Percentiles rank a stretch among this genome's conserved stretches.
Conservation (phyloP, 2,329 filamentous ascomycete species). For the Alternaria panax region DNA sequence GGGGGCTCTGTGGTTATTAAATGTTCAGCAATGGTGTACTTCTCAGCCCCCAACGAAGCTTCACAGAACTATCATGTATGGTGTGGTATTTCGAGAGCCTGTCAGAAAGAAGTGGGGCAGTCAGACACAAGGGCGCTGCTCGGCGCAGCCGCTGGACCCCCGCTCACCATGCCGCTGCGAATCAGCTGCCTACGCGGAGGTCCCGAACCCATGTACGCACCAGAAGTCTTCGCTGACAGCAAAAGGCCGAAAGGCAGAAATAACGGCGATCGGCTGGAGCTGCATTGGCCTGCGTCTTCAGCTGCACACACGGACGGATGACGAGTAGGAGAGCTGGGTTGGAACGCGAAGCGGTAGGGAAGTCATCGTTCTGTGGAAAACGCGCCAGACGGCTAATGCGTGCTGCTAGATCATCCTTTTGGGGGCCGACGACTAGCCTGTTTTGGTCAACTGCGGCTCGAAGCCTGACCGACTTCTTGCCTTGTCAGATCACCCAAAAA, state of each 20-base stretch:
- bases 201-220: slow-evolving; percentile 18
- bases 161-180: slow-evolving; percentile 30
- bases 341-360: slow-evolving; percentile 16
- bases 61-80: slow-evolving; percentile 28
- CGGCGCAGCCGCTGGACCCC: slow-evolving; percentile 43
- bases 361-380: slow-evolving; percentile 23
- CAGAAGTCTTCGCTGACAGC: slow-evolving; percentile 7
- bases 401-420: slow-evolving; percentile 23
- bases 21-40: slow-evolving; percentile 15
- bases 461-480: slow-evolving; percentile 45
- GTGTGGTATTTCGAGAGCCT: slow-evolving; percentile 43
- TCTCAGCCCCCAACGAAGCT: slow-evolving; percentile 45
- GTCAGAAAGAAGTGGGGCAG: slow-evolving; percentile 46
- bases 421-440: slow-evolving; percentile 31
- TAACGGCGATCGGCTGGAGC: slow-evolving; percentile 26
- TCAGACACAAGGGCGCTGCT: slow-evolving; percentile 38
- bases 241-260: slow-evolving; percentile 36
- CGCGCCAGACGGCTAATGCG: slow-evolving; percentile 24
- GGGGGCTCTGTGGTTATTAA: slow-evolving; percentile 39
- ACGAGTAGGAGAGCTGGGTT: slow-evolving; percentile 20
- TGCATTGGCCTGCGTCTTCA: slow-evolving; percentile 26
- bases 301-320: slow-evolving; percentile 18
- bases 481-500: slow-evolving; percentile 5
- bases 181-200: slow-evolving; percentile 32
- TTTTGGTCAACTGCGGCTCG: slow-evolving; percentile 21